A percentile compares a stretch with the other conserved stretches of the same genome.
Conservation (phyloP, 176 grass and related monocot species). For the Oryza punctata region DNA sequence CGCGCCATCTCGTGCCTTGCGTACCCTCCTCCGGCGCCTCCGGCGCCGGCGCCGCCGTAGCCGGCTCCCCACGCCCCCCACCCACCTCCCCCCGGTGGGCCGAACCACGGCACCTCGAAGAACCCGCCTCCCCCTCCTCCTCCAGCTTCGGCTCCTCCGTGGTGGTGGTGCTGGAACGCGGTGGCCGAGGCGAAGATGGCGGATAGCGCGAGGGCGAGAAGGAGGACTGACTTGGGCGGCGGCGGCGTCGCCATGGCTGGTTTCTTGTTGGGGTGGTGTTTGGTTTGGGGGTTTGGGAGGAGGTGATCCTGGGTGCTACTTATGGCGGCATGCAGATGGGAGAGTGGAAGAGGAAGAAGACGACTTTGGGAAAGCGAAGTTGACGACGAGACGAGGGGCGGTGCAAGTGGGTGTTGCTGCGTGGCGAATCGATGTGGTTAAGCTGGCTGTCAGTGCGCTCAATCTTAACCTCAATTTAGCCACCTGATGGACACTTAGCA, state of each 20-base stretch:
- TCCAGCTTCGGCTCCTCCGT: neutral
- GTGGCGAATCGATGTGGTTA: conserved; percentile 8
- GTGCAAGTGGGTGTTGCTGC: neutral
- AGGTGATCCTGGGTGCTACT: neutral
- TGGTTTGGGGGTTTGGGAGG: neutral
- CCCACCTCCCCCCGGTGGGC: neutral
- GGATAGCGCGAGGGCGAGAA: neutral
- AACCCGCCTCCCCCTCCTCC: neutral
- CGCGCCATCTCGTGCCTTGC: conserved; percentile 33
- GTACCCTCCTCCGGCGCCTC: conserved; percentile 35
- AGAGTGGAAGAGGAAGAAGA: neutral
- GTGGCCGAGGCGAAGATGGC: neutral
- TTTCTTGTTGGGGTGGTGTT: neutral
- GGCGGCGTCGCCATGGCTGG: neutral
- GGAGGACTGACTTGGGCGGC: neutral
- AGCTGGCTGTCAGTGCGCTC: neutral
- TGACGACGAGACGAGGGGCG: neutral
- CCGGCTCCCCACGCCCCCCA: conserved; percentile 33
- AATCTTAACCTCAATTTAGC: neutral
- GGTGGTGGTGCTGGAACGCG: neutral
- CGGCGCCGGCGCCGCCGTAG: conserved; percentile 33
- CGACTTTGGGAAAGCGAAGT: conserved; percentile 24
- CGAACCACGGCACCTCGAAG: conserved; percentile 37
- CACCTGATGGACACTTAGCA: no score
- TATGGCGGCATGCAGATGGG: neutral